A percentile compares a stretch with the other conserved stretches of the same genome.
Evolutionary conservation across 2,329 filamentous ascomycete genomes (phyloP).

Genomic region (Periconia sp.): DNA sequence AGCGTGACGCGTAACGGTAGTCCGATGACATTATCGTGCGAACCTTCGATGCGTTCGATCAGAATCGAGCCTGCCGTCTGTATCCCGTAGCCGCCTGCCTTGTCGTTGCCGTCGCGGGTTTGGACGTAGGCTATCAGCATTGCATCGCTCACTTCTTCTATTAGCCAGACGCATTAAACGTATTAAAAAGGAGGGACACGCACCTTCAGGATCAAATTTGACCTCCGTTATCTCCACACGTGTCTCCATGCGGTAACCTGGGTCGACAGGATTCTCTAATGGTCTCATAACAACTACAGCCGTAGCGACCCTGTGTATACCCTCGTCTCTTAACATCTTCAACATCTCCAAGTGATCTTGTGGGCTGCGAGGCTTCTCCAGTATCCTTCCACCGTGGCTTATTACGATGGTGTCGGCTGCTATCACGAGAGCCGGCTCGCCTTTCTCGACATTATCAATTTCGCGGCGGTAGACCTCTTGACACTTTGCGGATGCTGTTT

Average conservation of each 20-base stretch:
- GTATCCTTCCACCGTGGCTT: constrained; percentile 72
- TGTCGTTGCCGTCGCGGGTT: constrained; percentile 92
- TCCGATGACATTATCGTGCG: constrained; percentile 92
- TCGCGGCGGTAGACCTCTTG: constrained; percentile 71
- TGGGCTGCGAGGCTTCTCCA: constrained; percentile 89
- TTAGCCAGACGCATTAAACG: constrained; percentile 1
- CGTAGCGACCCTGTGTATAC: constrained; percentile 82
- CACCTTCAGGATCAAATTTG: constrained; percentile 73
- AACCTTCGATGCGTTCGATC: constrained; percentile 87
- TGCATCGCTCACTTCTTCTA: constrained; percentile 70
- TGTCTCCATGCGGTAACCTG: constrained; percentile 82
- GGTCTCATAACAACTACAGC: constrained; percentile 85
- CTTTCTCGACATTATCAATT: constrained; percentile 60
- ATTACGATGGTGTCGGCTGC: constrained; percentile 92
- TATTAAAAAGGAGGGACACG: background rate
- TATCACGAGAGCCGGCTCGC: constrained; percentile 84
- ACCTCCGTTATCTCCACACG: constrained; percentile 91
- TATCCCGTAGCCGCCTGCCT: constrained; percentile 94
- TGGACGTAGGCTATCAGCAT: constrained; percentile 79
- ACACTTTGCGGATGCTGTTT: constrained; percentile 84
- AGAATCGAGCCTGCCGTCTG: constrained; percentile 88
- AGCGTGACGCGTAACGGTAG: constrained; percentile 80
- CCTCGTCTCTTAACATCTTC: constrained; percentile 76
- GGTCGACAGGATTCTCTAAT: constrained; percentile 77
- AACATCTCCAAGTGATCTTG: constrained; percentile 85